Percentiles rank a stretch among this genome's conserved stretches.
These are phyloP conservation scores for Fusarium sp. DNA, from an alignment of 2,329 filamentous ascomycete species.

Conservation along the genomic window DNA sequence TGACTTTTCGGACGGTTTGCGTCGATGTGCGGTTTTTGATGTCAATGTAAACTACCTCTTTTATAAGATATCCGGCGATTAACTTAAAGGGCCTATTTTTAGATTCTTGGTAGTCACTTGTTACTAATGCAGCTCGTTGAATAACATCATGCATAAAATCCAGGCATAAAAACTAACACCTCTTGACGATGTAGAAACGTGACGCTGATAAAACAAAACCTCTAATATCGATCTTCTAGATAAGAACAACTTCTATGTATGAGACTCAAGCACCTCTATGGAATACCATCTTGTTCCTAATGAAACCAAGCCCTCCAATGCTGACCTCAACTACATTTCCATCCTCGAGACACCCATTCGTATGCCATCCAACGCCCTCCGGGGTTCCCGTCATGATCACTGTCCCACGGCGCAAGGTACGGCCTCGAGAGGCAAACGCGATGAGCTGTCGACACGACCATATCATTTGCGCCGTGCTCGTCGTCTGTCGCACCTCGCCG, in stretches of 20 bases:
- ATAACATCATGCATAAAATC: too few relatives aligned
- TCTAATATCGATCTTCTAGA: neutral
- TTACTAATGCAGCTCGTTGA: too few relatives aligned
- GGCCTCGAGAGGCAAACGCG: conserved; percentile 9
- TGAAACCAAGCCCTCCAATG: conserved; percentile 2
- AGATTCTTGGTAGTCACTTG: too few relatives aligned
- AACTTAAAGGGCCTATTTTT: too few relatives aligned
- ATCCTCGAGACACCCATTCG: conserved; percentile 4
- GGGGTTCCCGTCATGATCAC: conserved; percentile 16
- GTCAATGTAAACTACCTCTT: too few relatives aligned
- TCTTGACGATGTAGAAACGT: neutral
- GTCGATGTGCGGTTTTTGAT: too few relatives aligned
- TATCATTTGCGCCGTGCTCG: conserved; percentile 11
- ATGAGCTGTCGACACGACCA: conserved; percentile 14
- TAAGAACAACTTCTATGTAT: neutral
- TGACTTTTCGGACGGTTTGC: too few relatives aligned
- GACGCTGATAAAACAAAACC: neutral
- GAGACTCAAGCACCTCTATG: neutral
- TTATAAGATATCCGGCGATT: too few relatives aligned
- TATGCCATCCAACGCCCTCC: conserved; percentile 7
- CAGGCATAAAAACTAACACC: neutral
- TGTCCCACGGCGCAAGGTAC: conserved; percentile 10
- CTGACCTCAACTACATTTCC: conserved; percentile 8
- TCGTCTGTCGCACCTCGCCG: conserved; percentile 11
- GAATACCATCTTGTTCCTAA: conserved; percentile 17